Percentiles rank a stretch among this genome's conserved stretches.
Conservation (phyloP, 805 yeast genomes). For the Candida parachauliodes region DNA sequence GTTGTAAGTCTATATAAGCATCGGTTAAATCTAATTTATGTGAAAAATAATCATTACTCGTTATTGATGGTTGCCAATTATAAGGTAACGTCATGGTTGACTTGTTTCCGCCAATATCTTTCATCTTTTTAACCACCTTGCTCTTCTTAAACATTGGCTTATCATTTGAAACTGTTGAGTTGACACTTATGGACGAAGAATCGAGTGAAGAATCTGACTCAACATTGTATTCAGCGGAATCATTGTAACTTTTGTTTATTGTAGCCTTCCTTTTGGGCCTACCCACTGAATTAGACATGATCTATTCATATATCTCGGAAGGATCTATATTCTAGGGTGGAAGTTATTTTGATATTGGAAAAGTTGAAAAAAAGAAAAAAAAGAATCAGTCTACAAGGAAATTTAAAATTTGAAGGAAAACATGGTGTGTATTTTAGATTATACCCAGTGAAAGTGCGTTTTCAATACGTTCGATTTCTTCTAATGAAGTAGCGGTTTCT, state of each 20-base stretch:
- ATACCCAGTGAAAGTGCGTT: constrained; percentile 35
- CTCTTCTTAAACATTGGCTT: not conserved
- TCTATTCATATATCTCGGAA: not conserved
- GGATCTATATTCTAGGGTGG: not conserved
- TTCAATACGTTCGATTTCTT: constrained; percentile 74
- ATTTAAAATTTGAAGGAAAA: too few relatives aligned
- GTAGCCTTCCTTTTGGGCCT: constrained; percentile 38
- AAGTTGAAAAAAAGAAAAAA: too few relatives aligned
- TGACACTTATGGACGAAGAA: constrained; percentile 5
- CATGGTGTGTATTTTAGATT: too few relatives aligned
- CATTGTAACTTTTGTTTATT: constrained; percentile 32
- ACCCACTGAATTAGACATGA: not conserved
- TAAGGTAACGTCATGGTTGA: constrained; percentile 28
- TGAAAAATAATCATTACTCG: constrained; percentile 38
- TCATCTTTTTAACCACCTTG: constrained; percentile 1
- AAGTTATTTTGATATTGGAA: not conserved
- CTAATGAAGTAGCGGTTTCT: constrained; percentile 61
- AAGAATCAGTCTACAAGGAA: too few relatives aligned
- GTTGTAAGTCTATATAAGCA: constrained; percentile 37
- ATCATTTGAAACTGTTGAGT: constrained; percentile 5
- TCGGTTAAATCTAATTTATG: constrained; percentile 36
- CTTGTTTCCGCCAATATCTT: constrained; percentile 4
- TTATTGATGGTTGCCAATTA: constrained; percentile 50
- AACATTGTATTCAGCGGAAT: constrained; percentile 19
- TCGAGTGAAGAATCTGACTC: constrained; percentile 6